A percentile compares a stretch with the other conserved stretches of the same genome.
phyloP scores from a whole-genome alignment of 176 grass and related monocot genomes.

The Elymus sibiricus region DNA sequence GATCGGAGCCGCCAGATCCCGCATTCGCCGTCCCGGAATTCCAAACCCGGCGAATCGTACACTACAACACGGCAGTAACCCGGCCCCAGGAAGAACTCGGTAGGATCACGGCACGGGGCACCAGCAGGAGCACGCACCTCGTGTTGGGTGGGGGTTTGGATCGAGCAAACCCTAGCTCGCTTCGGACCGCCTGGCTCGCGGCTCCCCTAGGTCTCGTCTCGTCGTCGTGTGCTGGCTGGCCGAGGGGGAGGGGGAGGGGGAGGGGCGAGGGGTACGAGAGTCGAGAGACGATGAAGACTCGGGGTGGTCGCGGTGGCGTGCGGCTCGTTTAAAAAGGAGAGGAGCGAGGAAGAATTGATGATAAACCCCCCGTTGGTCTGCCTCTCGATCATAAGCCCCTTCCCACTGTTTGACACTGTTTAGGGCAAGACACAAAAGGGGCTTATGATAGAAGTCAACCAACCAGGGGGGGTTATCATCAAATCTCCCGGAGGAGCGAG shows the following conservation, averaged over 20 bases:
- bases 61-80: background rate
- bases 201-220: background rate
- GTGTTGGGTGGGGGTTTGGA: background rate
- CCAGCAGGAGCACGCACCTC: conserved; percentile 21
- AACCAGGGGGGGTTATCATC: too few species aligned
- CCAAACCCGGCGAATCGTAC: background rate
- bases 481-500: too few species aligned
- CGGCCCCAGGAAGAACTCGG: background rate
- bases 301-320: background rate
- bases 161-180: conserved; percentile 18
- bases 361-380: too few species aligned
- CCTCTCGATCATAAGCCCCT: too few species aligned
- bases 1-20: conserved; percentile 26
- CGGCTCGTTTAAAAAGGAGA: conserved; percentile 17
- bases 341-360: too few species aligned
- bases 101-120: background rate
- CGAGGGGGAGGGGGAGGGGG: background rate
- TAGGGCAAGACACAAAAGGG: too few species aligned
- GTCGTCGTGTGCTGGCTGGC: background rate
- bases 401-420: too few species aligned
- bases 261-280: too few species aligned
- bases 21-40: conserved; percentile 7
- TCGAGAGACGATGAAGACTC: background rate
- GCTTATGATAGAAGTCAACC: too few species aligned
- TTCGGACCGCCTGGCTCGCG: background rate